Percentiles rank a stretch among this genome's conserved stretches.
phyloP scores from a whole-genome alignment of 2,329 filamentous ascomycete species.

The Clonostachys byssicola region DNA sequence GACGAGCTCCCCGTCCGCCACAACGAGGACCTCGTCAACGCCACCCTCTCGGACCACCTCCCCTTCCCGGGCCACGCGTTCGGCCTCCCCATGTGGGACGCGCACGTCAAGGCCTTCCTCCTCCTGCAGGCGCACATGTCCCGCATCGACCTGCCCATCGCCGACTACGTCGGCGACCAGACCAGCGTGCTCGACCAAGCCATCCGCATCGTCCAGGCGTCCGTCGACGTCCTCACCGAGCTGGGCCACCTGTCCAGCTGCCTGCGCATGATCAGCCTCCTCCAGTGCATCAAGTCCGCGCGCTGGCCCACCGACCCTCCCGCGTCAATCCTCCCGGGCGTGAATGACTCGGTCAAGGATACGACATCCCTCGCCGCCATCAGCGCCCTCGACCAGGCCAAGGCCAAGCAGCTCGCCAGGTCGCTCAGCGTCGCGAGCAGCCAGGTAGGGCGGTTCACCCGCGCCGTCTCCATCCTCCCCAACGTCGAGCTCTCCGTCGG shows the following conservation, averaged over 20 bases:
- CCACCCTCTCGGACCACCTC: slow-evolving; percentile 77
- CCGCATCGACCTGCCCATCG: slow-evolving; percentile 86
- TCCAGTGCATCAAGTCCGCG: slow-evolving; percentile 90
- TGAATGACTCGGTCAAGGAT: slow-evolving; percentile 43
- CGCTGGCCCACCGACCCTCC: slow-evolving; percentile 84
- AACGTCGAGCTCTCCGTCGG: slow-evolving; percentile 59
- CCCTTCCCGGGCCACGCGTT: slow-evolving; percentile 58
- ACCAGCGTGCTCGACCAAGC: slow-evolving; percentile 87
- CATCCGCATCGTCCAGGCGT: slow-evolving; percentile 94
- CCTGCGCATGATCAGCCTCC: slow-evolving; percentile 74
- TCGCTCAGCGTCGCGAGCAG: slow-evolving; percentile 43
- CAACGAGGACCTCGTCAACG: slow-evolving; percentile 97
- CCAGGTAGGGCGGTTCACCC: slow-evolving; percentile 43
- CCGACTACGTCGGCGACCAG: slow-evolving; percentile 95
- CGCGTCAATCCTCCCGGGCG: slow-evolving; percentile 73
- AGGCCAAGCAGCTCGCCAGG: slow-evolving; percentile 38
- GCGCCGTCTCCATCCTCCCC: slow-evolving; percentile 64
- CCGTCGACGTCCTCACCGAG: slow-evolving; percentile 90
- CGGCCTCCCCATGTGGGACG: slow-evolving; percentile 92
- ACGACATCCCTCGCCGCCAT: slow-evolving; percentile 37
- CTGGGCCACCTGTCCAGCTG: slow-evolving; percentile 77
- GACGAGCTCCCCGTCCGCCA: slow-evolving; percentile 96
- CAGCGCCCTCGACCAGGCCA: slow-evolving; percentile 23
- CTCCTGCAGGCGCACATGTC: slow-evolving; percentile 94
- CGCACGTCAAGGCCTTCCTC: slow-evolving; percentile 93